Percentiles rank a stretch among this genome's conserved stretches.
phyloP scores from a whole-genome alignment of 768 basidiomycete genomes.

The Lactarius sp. region DNA sequence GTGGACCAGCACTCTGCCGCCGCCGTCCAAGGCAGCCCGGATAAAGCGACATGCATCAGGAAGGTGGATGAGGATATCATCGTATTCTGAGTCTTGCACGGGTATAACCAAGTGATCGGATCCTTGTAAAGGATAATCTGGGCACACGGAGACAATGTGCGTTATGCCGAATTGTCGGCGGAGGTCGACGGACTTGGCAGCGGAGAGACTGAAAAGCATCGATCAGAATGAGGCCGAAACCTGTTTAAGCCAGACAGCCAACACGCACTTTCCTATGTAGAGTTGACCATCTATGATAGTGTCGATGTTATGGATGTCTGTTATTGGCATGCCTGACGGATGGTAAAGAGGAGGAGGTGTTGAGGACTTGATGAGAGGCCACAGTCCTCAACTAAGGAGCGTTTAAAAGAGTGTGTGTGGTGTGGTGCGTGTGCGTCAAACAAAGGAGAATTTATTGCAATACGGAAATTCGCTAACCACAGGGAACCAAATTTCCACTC shows the following conservation, averaged over 20 bases:
- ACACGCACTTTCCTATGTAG: conserved; percentile 26
- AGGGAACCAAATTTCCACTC: too few species aligned
- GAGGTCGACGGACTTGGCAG: conserved; percentile 19
- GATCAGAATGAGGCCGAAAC: background rate
- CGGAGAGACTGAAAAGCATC: conserved; percentile 15
- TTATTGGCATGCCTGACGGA: conserved; percentile 13
- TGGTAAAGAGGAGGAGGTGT: background rate
- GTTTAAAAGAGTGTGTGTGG: conserved; percentile 6
- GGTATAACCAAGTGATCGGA: conserved; percentile 65
- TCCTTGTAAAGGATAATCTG: conserved; percentile 53
- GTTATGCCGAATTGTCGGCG: conserved; percentile 64
- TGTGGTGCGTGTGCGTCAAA: too few species aligned
- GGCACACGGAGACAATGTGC: conserved; percentile 74
- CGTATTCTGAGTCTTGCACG: conserved; percentile 47
- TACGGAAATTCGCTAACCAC: background rate
- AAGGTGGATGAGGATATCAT: conserved; percentile 60
- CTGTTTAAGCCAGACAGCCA: background rate
- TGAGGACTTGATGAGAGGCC: background rate
- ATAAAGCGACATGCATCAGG: conserved; percentile 59
- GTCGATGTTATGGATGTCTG: conserved; percentile 21
- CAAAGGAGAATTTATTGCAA: conserved; percentile 6
- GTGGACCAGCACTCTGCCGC: conserved; percentile 62
- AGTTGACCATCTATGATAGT: conserved; percentile 22
- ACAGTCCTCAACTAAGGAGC: background rate
- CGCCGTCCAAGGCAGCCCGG: conserved; percentile 45